Conservation (phyloP, 2,329 filamentous ascomycete species). For the Ilyonectria destructans region DNA sequence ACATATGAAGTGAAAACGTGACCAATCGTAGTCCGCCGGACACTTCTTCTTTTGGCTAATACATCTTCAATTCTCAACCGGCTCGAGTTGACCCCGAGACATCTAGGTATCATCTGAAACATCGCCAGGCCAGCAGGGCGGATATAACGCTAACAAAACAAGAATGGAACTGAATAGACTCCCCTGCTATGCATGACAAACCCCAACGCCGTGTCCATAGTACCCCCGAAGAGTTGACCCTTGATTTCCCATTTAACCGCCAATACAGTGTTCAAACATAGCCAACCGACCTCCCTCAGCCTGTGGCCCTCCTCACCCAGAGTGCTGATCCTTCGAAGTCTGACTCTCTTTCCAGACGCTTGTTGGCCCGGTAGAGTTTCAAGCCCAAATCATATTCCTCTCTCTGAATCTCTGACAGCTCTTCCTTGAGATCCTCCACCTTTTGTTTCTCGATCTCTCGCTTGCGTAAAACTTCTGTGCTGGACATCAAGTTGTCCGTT, state of each 20-base stretch:
- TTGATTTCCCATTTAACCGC: constrained; percentile 22
- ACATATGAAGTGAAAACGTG: neutral
- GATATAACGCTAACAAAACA: constrained; percentile 33
- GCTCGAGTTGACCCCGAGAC: constrained; percentile 28
- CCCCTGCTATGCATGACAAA: constrained; percentile 45
- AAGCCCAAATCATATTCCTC: constrained; percentile 87
- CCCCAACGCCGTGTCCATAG: constrained; percentile 44
- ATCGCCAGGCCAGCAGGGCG: constrained; percentile 34
- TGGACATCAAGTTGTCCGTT: constrained; percentile 77
- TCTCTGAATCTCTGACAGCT: constrained; percentile 81
- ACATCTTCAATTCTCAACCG: constrained; percentile 32
- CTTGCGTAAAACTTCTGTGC: constrained; percentile 73
- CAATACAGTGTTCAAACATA: constrained; percentile 21
- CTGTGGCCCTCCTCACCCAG: constrained; percentile 86
- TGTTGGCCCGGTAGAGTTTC: constrained; percentile 82
- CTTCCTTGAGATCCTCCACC: constrained; percentile 75
- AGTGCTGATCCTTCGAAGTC: constrained; percentile 78
- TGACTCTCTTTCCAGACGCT: constrained; percentile 79
- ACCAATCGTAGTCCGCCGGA: neutral
- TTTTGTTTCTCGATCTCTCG: constrained; percentile 75
- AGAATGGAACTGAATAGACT: constrained; percentile 37
- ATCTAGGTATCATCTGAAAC: constrained; percentile 36
- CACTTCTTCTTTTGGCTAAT: neutral
- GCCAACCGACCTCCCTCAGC: constrained; percentile 56
- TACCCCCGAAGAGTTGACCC: constrained; percentile 20